phyloP scores from a whole-genome alignment of 345 rosid genomes.

The Gossypium ekmanianum region DNA sequence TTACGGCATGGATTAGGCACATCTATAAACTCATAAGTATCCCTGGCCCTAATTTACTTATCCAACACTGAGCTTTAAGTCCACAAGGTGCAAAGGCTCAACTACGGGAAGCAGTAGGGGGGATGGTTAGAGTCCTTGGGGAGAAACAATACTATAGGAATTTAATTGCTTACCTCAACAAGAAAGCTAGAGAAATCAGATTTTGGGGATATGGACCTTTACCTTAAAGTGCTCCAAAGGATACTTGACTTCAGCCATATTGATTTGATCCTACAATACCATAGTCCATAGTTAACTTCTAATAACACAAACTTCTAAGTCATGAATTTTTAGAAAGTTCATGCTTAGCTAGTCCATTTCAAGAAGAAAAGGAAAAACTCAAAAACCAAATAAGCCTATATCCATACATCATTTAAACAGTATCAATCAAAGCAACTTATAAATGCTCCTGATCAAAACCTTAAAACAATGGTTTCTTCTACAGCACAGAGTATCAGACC shows the following conservation, averaged over 20 bases:
- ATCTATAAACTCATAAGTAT: neutral
- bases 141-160: neutral
- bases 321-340: neutral
- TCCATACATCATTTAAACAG: neutral
- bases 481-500: slow-evolving; percentile 31
- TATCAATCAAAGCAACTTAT: neutral
- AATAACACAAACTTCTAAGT: neutral
- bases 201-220: slow-evolving; percentile 9
- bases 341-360: neutral
- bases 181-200: neutral
- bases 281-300: slow-evolving; percentile 8
- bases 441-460: neutral
- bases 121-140: neutral
- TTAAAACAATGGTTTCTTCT: slow-evolving; percentile 7
- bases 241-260: slow-evolving; percentile 81
- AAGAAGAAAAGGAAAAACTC: neutral
- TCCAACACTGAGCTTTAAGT: neutral
- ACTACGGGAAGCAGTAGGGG: neutral
- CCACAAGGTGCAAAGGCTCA: neutral
- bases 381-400: neutral
- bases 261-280: slow-evolving; percentile 78
- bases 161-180: neutral
- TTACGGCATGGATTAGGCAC: neutral
- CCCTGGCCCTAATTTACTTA: neutral
- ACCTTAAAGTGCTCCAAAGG: slow-evolving; percentile 89